phyloP scores from a whole-genome alignment of 805 yeast species.

The Myxozyma vanderwaltii region DNA sequence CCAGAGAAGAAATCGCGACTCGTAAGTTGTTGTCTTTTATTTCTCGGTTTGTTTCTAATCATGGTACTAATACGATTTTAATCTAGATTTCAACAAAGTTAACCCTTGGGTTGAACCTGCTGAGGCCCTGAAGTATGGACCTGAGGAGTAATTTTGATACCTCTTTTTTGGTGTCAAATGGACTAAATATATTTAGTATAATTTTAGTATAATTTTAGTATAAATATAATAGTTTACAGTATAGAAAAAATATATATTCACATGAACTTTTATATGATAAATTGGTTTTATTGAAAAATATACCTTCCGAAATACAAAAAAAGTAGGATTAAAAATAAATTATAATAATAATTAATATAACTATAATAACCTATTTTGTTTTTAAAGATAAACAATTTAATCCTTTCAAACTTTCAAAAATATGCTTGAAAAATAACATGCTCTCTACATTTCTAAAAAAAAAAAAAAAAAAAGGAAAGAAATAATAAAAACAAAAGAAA shows the following conservation, averaged over 20 bases:
- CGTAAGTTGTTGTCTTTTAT: slow-evolving; percentile 14
- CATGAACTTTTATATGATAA: too few relatives aligned
- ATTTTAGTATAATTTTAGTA: too few relatives aligned
- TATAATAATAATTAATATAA: neutral
- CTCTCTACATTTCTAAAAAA: neutral
- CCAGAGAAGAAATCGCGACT: slow-evolving; percentile 45
- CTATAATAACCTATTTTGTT: neutral
- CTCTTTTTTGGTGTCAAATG: neutral
- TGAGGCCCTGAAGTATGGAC: slow-evolving; percentile 29
- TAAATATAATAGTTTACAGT: too few relatives aligned
- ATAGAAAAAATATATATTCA: too few relatives aligned
- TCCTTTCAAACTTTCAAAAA: neutral
- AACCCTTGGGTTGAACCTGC: slow-evolving; percentile 32
- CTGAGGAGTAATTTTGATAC: slow-evolving; percentile 8
- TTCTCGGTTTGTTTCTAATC: neutral
- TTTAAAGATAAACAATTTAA: too few relatives aligned
- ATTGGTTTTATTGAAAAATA: too few relatives aligned
- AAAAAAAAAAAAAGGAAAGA: neutral
- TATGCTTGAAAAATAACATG: neutral
- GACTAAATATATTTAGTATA: too few relatives aligned
- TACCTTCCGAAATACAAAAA: too few relatives aligned
- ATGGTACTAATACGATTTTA: neutral
- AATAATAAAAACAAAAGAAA: too few relatives aligned
- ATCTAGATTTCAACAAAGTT: slow-evolving; percentile 24
- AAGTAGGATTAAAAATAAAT: too few relatives aligned